Base-by-base conservation (phyloP, 208 protist species). In the Strigomonas culicis region DNA sequence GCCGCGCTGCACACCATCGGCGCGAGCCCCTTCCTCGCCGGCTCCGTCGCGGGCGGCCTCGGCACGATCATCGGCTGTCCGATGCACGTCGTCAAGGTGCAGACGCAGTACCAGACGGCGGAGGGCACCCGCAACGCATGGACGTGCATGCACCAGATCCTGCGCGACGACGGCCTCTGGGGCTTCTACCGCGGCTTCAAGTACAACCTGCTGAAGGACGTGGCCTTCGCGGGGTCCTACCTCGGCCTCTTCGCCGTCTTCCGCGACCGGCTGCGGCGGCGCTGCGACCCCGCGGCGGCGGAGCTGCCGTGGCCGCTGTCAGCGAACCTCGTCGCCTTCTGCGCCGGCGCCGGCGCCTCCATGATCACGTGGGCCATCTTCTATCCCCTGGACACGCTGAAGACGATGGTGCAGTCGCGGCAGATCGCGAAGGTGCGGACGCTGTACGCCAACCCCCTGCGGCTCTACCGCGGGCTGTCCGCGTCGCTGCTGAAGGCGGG, bases 61-160 rank as follows among this genome's bases (percentile, higher is more conserved):
- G 90, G 90, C n/a, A 93, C 90, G 24, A 32, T 93, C 30, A 86
- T 95, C 66, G 85, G 90, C 8, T 95, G 90, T 61, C 90, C 90
- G 8, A 84, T 93, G 77, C 84, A 95, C 64, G 90, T 95, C 17
- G 80, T 95, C 32, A 95, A 95, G 63, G 86, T 95, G n/a, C 75
- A 84, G 39, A 93, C 90, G 21, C 90, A 95, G 68, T 84, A 81
- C 57, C 67, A 70, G 32, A 93, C 90, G 0, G 51, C 59, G 2
- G 25, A 43, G 11, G 57, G 58, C 51, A 93, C 78, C 8, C 67
- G 69, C 2, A 95, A 93, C 67, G 81, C 86, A 31, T 91, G 84
- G 84, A 87, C 86, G 44, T 95, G 84, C 61, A 74, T 75, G 57
- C 25, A 61, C 2, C 63, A 79, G 21, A 93, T 95, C 53, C 77